Percentiles rank a stretch among this genome's conserved stretches.
Evolutionary conservation across 108 stramenopile species (phyloP).

Genomic region (Pseudonitzschia delicatissima): DNA sequence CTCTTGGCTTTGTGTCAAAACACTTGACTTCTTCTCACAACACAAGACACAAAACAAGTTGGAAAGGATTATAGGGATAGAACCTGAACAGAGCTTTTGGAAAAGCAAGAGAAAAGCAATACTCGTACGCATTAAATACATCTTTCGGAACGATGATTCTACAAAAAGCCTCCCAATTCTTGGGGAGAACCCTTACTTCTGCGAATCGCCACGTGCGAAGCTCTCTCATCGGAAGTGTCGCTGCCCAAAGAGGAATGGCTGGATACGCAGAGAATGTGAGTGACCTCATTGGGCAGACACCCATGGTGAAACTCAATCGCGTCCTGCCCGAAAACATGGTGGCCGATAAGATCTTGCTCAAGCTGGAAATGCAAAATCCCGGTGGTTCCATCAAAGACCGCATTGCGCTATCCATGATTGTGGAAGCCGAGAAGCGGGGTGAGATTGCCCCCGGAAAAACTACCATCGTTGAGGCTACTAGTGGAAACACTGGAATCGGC

Average conservation of each 20-base stretch:
- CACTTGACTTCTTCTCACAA: no score
- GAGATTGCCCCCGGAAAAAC: constrained; percentile 41
- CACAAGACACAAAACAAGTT: no score
- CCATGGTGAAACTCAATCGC: constrained; percentile 32
- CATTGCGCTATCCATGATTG: constrained; percentile 86
- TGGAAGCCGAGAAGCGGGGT: constrained; percentile 62
- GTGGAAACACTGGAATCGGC: constrained; percentile 90
- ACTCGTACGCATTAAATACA: no score
- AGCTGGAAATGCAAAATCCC: constrained; percentile 83
- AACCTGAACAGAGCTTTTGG: no score
- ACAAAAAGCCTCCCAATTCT: background rate
- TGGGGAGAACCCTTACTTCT: background rate
- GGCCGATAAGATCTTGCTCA: constrained; percentile 55
- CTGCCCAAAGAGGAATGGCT: background rate
- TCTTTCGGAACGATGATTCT: no score
- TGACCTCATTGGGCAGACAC: constrained; percentile 34
- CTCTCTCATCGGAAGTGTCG: background rate
- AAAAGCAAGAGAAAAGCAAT: no score
- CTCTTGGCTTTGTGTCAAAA: no score
- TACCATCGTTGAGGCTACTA: constrained; percentile 80
- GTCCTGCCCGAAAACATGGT: constrained; percentile 28
- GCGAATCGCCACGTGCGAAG: background rate
- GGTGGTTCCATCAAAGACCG: constrained; percentile 94
- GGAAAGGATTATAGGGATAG: no score
- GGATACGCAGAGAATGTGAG: background rate